Conservation (phyloP, 1,284 basidiomycete species). For the Schizophyllum commune region DNA sequence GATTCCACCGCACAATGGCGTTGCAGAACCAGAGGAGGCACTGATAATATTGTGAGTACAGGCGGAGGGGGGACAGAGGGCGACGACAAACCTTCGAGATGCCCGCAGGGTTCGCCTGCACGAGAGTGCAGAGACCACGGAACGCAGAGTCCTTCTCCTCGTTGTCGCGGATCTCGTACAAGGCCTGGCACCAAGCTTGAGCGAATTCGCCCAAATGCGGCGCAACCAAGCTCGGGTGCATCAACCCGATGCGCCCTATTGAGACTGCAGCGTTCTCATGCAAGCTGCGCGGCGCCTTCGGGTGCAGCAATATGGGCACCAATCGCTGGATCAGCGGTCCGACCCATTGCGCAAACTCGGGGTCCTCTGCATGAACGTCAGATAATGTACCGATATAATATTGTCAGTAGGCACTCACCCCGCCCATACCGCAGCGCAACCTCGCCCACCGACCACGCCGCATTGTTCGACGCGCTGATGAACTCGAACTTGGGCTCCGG, state of each 20-base stretch:
- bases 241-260: conserved; percentile 94
- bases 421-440: conserved; percentile 84
- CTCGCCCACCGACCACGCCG: conserved; percentile 99
- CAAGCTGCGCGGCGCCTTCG: conserved; percentile 88
- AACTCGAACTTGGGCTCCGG: conserved; percentile 88
- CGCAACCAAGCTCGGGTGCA: conserved; percentile 84
- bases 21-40: conserved; percentile 94
- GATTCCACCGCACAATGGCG: conserved; percentile 90
- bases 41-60: conserved; percentile 31
- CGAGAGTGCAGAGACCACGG: conserved; percentile 93
- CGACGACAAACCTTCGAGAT: conserved; percentile 66
- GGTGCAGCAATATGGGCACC: conserved; percentile 87
- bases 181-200: conserved; percentile 93
- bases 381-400: conserved; percentile 7
- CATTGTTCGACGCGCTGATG: conserved; percentile 97
- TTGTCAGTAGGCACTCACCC: conserved; percentile 35
- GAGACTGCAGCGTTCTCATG: conserved; percentile 99
- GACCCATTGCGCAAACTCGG: conserved; percentile 86
- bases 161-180: conserved; percentile 99
- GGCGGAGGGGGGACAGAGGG: not conserved
- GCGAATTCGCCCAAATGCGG: conserved; percentile 89
- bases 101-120: conserved; percentile 88
- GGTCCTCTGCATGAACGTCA: conserved; percentile 42
- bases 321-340: conserved; percentile 81
- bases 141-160: conserved; percentile 99